A percentile compares a stretch with the other conserved stretches of the same genome.
These are phyloP conservation scores for Leersia perrieri DNA, from an alignment of 176 grass and related monocot species.

Conservation along the genomic window DNA sequence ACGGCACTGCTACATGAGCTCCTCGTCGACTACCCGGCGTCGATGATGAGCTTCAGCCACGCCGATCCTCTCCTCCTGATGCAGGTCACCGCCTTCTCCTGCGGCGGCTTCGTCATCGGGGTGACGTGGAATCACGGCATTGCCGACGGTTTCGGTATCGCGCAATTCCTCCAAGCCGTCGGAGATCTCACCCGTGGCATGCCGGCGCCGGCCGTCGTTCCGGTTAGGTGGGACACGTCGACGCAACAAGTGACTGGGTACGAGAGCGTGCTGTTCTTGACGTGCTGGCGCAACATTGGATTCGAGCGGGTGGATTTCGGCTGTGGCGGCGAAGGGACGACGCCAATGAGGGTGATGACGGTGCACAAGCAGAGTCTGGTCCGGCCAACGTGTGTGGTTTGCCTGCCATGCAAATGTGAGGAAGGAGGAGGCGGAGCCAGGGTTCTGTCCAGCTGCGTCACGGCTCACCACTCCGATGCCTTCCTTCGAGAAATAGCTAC, in stretches of 20 bases:
- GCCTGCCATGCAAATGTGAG: background rate
- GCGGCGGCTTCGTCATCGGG: slow-evolving; percentile 28
- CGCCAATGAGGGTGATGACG: background rate
- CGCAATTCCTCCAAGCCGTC: slow-evolving; percentile 20
- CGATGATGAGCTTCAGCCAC: background rate
- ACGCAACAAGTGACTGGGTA: background rate
- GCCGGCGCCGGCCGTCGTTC: background rate
- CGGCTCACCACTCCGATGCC: background rate
- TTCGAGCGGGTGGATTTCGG: background rate
- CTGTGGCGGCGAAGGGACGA: background rate
- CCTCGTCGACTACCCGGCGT: background rate
- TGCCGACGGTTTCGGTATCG: slow-evolving; percentile 4
- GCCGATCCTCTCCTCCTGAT: slow-evolving; percentile 14
- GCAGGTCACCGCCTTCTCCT: slow-evolving; percentile 29
- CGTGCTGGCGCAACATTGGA: background rate
- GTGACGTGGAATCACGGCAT: slow-evolving; percentile 33
- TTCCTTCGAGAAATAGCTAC: background rate
- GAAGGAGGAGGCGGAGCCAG: background rate
- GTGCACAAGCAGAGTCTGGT: too few relatives aligned
- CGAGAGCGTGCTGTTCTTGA: background rate
- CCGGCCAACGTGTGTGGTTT: background rate
- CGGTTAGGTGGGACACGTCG: background rate
- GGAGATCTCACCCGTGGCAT: slow-evolving; percentile 5
- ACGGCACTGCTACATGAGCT: background rate
- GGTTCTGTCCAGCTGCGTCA: background rate